Base-by-base conservation (phyloP, 2,329 filamentous ascomycete genomes). In the Incumbomyces delicatus region DNA sequence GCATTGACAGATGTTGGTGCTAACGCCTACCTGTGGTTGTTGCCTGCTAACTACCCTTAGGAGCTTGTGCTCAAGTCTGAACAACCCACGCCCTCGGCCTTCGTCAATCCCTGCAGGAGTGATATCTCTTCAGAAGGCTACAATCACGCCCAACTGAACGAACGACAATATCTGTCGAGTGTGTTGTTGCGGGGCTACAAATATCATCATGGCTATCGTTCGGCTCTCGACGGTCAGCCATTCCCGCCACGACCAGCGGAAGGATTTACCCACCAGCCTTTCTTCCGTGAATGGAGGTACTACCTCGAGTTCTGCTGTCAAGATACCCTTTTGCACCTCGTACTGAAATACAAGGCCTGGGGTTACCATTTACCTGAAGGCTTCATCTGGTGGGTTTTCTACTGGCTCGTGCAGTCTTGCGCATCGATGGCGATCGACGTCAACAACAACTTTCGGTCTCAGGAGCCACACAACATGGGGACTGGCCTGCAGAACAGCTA, bases 301-400 rank as follows among this genome's bases (percentile, higher is more conserved):
- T 55, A 53, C 30, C 43, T 51, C 6, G 53, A 55, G 35, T 44
- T 41, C 20, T 53, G 49, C 30, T 35, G 37, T 2, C 42, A 43
- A 12, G 49, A 38, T 7, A 47, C 35, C 12, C 35, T 55, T 32
- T 43, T 47, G n/a, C 29, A 41, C 1, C 41, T 55, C n/a, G 32
- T 50, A 11, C 17, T 50, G 27, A 47, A 41, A 36, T 53, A 55
- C 34, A 53, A 48, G 30, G 53, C 53, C 29, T 55, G 49, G 47
- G 48, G 47, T 42, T 51, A 38, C 34, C 46, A 50, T 31, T 40
- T 55, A 13, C 53, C 53, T 7, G 53, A 55, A 30, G 27, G 40
- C 7, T 55, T 55, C 17, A 34, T 55, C 13, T 55, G 53, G 53
- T 47, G 49, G 31, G 41, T 43, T 6, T 55, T 55, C 50, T 35